Percentiles rank a stretch among this genome's conserved stretches.
Conservation (phyloP, 192 early-diverging fungal species). For the Rhizophlyctis rosea region DNA sequence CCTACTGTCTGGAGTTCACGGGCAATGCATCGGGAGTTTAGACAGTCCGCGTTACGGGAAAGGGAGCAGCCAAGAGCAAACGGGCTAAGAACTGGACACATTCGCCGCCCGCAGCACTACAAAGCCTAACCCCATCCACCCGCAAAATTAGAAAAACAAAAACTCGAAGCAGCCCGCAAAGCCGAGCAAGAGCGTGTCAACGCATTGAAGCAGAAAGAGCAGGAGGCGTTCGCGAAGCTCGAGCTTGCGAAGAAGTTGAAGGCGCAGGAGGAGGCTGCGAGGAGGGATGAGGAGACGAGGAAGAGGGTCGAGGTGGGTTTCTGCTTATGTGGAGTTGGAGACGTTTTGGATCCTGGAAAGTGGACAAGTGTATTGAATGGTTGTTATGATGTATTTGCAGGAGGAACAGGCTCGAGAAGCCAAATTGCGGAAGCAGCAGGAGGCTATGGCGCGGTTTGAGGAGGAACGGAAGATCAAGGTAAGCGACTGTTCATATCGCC, state of each 20-base stretch:
- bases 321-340: too few relatives aligned
- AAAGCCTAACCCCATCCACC: too few relatives aligned
- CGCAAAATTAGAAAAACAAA: background rate
- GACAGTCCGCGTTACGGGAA: too few relatives aligned
- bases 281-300: background rate
- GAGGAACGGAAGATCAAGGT: slow-evolving; percentile 33
- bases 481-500: background rate
- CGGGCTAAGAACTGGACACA: too few relatives aligned
- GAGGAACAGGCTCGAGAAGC: slow-evolving; percentile 26
- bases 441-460: slow-evolving; percentile 35
- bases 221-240: slow-evolving; percentile 27
- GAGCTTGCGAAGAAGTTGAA: slow-evolving; percentile 29
- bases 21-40: too few relatives aligned
- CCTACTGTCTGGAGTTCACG: too few relatives aligned
- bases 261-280: slow-evolving; percentile 14
- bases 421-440: slow-evolving; percentile 29
- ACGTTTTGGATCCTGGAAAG: too few relatives aligned
- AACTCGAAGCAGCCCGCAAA: background rate
- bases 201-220: slow-evolving; percentile 13
- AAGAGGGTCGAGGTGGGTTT: slow-evolving; percentile 1
- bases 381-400: too few relatives aligned
- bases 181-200: slow-evolving; percentile 17
- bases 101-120: too few relatives aligned
- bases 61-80: too few relatives aligned
- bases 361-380: too few relatives aligned